phyloP scores from a whole-genome alignment of 805 yeast species.

The Candida boidinii region DNA sequence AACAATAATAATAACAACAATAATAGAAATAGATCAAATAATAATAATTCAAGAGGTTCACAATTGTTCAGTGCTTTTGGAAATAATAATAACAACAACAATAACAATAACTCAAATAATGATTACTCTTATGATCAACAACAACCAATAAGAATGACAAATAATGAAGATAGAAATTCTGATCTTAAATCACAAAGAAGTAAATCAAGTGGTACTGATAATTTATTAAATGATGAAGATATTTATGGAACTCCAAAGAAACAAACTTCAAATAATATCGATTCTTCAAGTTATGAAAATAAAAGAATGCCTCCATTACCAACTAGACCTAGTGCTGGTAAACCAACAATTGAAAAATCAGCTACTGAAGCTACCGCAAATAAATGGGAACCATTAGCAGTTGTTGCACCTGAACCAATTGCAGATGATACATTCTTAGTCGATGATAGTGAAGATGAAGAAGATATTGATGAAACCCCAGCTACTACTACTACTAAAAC shows the following conservation, averaged over 20 bases:
- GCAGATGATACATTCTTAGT: conserved; percentile 41
- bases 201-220: conserved; percentile 9
- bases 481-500: too few relatives aligned
- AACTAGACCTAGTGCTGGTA: conserved; percentile 1
- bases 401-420: conserved; percentile 31
- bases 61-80: conserved; percentile 26
- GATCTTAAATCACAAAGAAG: conserved; percentile 20
- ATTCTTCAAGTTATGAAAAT: not conserved
- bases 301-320: conserved; percentile 1
- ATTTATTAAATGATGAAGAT: conserved; percentile 17
- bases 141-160: too few relatives aligned
- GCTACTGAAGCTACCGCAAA: conserved; percentile 1
- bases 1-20: conserved; percentile 21
- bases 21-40: not conserved
- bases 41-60: conserved; percentile 1
- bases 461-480: conserved; percentile 9
- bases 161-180: too few relatives aligned
- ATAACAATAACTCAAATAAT: conserved; percentile 6
- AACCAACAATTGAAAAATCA: not conserved
- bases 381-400: conserved; percentile 36
- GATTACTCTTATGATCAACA: conserved; percentile 25
- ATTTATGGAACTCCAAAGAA: conserved; percentile 18
- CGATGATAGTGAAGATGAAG: conserved; percentile 42
- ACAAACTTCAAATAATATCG: conserved; percentile 17
- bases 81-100: conserved; percentile 3